phyloP scores from a whole-genome alignment of 2,329 filamentous ascomycete genomes.

The Exophiala phaeomuriformis region DNA sequence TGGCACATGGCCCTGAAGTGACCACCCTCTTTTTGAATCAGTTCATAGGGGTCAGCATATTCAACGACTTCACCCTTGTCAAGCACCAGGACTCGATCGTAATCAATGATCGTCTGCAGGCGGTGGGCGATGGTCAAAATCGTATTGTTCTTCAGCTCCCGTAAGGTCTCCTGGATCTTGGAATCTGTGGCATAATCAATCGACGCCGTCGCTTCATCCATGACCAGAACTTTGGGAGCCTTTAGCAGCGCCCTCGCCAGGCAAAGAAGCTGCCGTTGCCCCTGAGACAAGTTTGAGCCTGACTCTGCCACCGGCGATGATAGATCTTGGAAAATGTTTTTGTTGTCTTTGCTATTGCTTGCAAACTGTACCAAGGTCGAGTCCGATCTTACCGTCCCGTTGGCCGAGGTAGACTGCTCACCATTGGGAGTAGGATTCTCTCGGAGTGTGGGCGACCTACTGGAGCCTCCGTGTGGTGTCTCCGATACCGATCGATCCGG shows the following conservation, averaged over 20 bases:
- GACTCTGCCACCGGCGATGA: constrained; percentile 79
- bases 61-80: constrained; percentile 84
- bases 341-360: constrained; percentile 55
- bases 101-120: constrained; percentile 93
- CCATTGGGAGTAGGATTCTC: constrained; percentile 19
- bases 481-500: constrained; percentile 32
- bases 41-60: constrained; percentile 79
- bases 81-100: constrained; percentile 91
- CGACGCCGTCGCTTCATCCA: constrained; percentile 97
- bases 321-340: constrained; percentile 88
- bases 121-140: constrained; percentile 96
- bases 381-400: constrained; percentile 20
- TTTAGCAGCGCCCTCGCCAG: constrained; percentile 89
- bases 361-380: constrained; percentile 19
- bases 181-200: constrained; percentile 94
- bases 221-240: constrained; percentile 84
- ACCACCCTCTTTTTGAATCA: constrained; percentile 65
- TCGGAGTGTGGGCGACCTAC: constrained; percentile 27
- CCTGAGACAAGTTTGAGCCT: constrained; percentile 89
- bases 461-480: constrained; percentile 31
- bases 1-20: constrained; percentile 62
- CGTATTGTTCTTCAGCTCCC: constrained; percentile 77
- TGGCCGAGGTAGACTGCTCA: constrained; percentile 24
- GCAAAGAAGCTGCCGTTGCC: constrained; percentile 89
- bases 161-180: constrained; percentile 94